Percentiles rank a stretch among this genome's conserved stretches.
phyloP scores from a whole-genome alignment of 495 filamentous ascomycete species.

The Clavariopsis aquatica region DNA sequence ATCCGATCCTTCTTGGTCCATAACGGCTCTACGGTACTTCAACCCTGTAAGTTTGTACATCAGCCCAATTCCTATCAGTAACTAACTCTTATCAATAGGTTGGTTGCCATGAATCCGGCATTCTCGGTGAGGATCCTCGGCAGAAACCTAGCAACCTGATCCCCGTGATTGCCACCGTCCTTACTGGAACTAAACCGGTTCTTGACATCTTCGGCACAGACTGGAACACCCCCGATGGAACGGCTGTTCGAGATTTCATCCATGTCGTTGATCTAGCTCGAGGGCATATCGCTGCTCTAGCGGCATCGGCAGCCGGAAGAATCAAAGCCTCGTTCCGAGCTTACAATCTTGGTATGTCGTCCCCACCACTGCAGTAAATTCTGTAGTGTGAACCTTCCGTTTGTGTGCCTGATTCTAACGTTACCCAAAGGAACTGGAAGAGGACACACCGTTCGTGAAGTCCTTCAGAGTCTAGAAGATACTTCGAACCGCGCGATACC shows the following conservation, averaged over 20 bases:
- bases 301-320: conserved; percentile 30
- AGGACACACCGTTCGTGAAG: conserved; percentile 44
- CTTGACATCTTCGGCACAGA: conserved; percentile 64
- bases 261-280: conserved; percentile 66
- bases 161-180: conserved; percentile 61
- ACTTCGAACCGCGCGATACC: conserved; percentile 37
- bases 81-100: conserved; percentile 39
- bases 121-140: conserved; percentile 66
- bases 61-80: background rate
- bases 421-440: conserved; percentile 38
- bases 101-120: conserved; percentile 63
- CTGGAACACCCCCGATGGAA: conserved; percentile 56
- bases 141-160: conserved; percentile 64
- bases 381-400: background rate
- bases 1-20: conserved; percentile 61
- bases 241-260: conserved; percentile 59
- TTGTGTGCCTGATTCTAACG: conserved; percentile 21
- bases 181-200: conserved; percentile 55
- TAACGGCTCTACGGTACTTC: conserved; percentile 67
- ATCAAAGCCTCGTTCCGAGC: conserved; percentile 40
- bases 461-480: conserved; percentile 39
- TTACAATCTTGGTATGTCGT: conserved; percentile 42
- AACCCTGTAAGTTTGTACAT: conserved; percentile 52
- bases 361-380: background rate
- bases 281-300: conserved; percentile 62